A percentile compares a stretch with the other conserved stretches of the same genome.
Conservation (phyloP, 2,329 filamentous ascomycete species). For the Hypoxylon rubiginosum region DNA sequence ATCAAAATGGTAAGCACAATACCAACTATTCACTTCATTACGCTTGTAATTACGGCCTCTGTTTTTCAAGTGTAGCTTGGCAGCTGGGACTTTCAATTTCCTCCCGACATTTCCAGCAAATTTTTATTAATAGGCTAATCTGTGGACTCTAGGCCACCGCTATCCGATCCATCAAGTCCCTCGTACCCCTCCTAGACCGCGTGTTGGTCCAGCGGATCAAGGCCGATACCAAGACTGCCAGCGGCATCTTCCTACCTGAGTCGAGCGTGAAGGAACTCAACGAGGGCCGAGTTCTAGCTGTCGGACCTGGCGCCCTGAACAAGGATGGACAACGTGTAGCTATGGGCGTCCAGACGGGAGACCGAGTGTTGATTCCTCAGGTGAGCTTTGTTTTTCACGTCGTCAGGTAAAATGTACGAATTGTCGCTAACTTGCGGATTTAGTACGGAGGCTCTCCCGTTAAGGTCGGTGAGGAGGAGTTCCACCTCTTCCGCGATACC, state of each 20-base stretch:
- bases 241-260: slow-evolving; percentile 98
- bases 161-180: slow-evolving; percentile 94
- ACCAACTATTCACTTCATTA: not conserved
- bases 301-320: slow-evolving; percentile 89
- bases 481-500: slow-evolving; percentile 94
- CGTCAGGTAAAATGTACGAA: not conserved
- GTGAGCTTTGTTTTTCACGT: slow-evolving; percentile 63
- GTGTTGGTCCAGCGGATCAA: slow-evolving; percentile 98
- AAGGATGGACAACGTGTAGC: slow-evolving; percentile 89
- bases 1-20: slow-evolving; percentile 47
- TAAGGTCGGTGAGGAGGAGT: slow-evolving; percentile 98
- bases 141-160: slow-evolving; percentile 69
- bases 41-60: not conserved
- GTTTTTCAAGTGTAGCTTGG: not conserved
- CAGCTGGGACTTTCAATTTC: not conserved
- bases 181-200: slow-evolving; percentile 96
- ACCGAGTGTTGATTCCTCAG: slow-evolving; percentile 96
- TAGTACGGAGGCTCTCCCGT: slow-evolving; percentile 94
- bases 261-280: slow-evolving; percentile 98
- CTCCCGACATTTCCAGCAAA: not conserved
- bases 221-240: slow-evolving; percentile 95
- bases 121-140: not conserved
- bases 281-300: slow-evolving; percentile 95
- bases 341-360: slow-evolving; percentile 85
- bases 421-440: slow-evolving; percentile 31